Evolutionary conservation across 1,284 basidiomycete species (phyloP).

Genomic region (Cutaneotrichosporon daszewskae): DNA sequence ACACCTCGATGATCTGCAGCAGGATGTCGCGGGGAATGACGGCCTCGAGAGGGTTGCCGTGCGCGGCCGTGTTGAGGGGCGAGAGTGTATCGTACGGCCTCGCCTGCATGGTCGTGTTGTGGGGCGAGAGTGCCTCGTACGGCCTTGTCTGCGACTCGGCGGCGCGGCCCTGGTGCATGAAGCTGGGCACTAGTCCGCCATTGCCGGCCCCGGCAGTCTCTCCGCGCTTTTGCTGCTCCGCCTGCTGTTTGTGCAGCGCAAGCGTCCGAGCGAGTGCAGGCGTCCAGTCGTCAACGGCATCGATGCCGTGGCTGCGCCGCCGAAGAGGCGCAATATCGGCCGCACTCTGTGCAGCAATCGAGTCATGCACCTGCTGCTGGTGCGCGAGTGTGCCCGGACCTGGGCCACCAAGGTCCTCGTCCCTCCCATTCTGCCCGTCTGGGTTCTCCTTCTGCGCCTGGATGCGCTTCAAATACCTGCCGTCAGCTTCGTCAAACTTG

Average conservation of each 20-base stretch:
- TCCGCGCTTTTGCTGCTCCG: not conserved
- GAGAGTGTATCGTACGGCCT: too few species aligned
- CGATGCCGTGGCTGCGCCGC: too few species aligned
- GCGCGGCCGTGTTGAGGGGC: too few species aligned
- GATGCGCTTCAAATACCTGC: slow-evolving; percentile 23
- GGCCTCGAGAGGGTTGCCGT: slow-evolving; percentile 40
- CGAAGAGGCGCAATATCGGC: not conserved
- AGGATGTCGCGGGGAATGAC: slow-evolving; percentile 36
- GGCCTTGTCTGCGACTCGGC: too few species aligned
- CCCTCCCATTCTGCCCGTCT: not conserved
- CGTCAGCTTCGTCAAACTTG: not conserved
- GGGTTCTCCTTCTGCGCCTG: slow-evolving; percentile 12
- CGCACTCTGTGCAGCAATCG: not conserved
- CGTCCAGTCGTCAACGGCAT: slow-evolving; percentile 14
- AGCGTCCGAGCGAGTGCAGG: slow-evolving; percentile 6
- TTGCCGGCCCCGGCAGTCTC: too few species aligned
- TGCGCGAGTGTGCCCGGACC: slow-evolving; percentile 20
- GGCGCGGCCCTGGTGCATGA: too few species aligned
- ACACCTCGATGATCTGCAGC: slow-evolving; percentile 62
- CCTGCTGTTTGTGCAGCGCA: slow-evolving; percentile 3
- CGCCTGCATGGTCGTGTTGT: too few species aligned
- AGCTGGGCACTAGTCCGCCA: too few species aligned
- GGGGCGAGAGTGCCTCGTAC: too few species aligned
- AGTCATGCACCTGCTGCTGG: slow-evolving; percentile 6
- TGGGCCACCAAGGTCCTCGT: slow-evolving; percentile 6